These are phyloP conservation scores for Agaricus bisporus DNA, from an alignment of 768 basidiomycete species.

Conservation along the genomic window DNA sequence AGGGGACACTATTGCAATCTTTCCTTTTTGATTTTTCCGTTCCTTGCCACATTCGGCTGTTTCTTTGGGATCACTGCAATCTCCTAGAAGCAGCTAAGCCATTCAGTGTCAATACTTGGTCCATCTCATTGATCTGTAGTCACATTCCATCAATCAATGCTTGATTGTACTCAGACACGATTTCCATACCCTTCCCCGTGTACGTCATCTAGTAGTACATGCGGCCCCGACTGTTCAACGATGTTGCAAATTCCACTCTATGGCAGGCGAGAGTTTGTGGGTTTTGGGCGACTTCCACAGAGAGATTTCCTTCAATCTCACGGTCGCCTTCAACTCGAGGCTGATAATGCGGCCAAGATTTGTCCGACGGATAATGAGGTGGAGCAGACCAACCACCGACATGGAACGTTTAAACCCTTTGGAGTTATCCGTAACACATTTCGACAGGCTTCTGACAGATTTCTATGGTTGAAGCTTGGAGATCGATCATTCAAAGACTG, in stretches of 20 bases:
- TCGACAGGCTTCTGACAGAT: conserved; percentile 1
- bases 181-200: conserved; percentile 6
- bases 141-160: conserved; percentile 9
- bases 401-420: background rate
- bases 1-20: conserved; percentile 24
- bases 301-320: too few relatives aligned
- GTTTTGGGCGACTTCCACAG: background rate
- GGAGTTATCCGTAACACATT: background rate
- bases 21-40: conserved; percentile 28
- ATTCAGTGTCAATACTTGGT: background rate
- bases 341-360: conserved; percentile 1
- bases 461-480: conserved; percentile 2
- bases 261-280: background rate
- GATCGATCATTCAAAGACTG: too few relatives aligned
- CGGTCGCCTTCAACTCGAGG: conserved; percentile 2
- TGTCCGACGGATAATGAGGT: conserved; percentile 2
- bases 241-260: background rate
- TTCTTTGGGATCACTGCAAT: background rate
- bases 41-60: background rate
- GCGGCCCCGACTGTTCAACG: background rate
- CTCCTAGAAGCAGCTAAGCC: background rate
- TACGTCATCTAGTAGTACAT: conserved; percentile 10
- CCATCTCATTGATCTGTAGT: conserved; percentile 6
- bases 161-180: conserved; percentile 5
- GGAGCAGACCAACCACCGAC: background rate